Base-by-base conservation (phyloP, 2,329 filamentous ascomycete genomes). In the Periconia macrospinosa region DNA sequence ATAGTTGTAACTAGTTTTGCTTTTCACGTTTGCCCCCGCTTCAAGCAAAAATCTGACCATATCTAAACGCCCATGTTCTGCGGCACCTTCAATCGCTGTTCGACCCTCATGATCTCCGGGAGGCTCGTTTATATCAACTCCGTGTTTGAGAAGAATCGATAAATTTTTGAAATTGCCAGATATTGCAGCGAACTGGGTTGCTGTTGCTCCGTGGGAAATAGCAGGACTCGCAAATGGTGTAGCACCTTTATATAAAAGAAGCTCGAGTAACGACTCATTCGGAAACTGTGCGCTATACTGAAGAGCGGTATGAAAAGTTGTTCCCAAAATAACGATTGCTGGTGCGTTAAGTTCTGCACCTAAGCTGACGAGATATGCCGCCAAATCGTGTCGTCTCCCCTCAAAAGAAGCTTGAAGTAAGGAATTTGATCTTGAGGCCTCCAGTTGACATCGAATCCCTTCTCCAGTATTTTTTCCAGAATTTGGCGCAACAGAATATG, bases 51-150 rank as follows among this genome's bases (percentile, higher is more conserved):
- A 49, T 27, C 67, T 59, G 14, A 69, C 44, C 58, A 67, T 65
- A 41, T 70, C 67, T 20, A 71, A 57, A 13, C 62, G 60, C 30
- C 65, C 68, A 17, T 59, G 35, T 47, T 71, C 65, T 15, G 69
- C 62, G 1, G 68, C 65, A 8, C 62, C 69, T 46, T 66, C 56
- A 10, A 70, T 52, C 2, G 68, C 63, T 2, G 68, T 66, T 30
- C 64, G 50, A 19, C 68, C 68, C 2, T 64, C 50, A 1, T 33
- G 8, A 8, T 18, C 13, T 35, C 62, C 61, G 1, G 47, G 47
- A 15, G 42, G 30, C 6, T 42, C 53, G 44, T 60, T 60, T 23
- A 60, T 30, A 17, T 50, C 23, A n/a, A 48, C 55, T 3, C 50
- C 52, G 13, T 40, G 30, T 6, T 35, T 19, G 11, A 59, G 23